Evolutionary conservation across 2,329 filamentous ascomycete genomes (phyloP), one percentile per base, ranked within the genome.

Genomic region (Aspergillus aculeatus): DNA sequence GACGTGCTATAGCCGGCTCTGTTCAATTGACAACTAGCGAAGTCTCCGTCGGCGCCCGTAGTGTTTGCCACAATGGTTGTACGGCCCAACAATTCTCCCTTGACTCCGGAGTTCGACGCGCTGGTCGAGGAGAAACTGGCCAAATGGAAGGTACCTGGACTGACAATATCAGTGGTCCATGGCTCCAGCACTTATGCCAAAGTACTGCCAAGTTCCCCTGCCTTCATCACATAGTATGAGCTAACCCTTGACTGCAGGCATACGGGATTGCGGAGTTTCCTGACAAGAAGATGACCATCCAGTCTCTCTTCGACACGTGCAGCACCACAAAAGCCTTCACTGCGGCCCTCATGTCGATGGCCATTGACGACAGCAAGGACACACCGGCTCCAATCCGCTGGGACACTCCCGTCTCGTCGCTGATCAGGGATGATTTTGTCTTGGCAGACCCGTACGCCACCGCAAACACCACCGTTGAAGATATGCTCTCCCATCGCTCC

Each of bases 361-460:
- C 53, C 1, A 66, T 70, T 21, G 58, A 70, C 12, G 66, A 69
- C 11, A 66, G 59, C 38, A 64, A 64, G 19, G 10, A 54, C 16
- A 58, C 59, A 0, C 9, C 63, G 2, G 56, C 44, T 0, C 65
- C 66, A 4, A 57, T 79, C 41, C 59, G 60, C 21, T 79, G 77
- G 74, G 62, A 68, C 0, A 78, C 76, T 0, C 71, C 71, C 2
- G 64, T 80, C 5, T 67, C 68, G 12, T 64, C 69, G 11, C 50
- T 80, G 16, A 71, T 79, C 31, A 70, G 68, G 11, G 69, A 73
- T 12, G 72, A 74, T 35, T 75, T 75, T 52, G 68, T 72, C 19
- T 62, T 75, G 0, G 57, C 64, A 6, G 64, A 71, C 12, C 63
- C 67, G 14, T 63, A 71, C 47, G 66, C 66, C 7, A 73, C 73